Conservation (phyloP, 1,284 basidiomycete species). For the Stygiomarasmius scandens region DNA sequence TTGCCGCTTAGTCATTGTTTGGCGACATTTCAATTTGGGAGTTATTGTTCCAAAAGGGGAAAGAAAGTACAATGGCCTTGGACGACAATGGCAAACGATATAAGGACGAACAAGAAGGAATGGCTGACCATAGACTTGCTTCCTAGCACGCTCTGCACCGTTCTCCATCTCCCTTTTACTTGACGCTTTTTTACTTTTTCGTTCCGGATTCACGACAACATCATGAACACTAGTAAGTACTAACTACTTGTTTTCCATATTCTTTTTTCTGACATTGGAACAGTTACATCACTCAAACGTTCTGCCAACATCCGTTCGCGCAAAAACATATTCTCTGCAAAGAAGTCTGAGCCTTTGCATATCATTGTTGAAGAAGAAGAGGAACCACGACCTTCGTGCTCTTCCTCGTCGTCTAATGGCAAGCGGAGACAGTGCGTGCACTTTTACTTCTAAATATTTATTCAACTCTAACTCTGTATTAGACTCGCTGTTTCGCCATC, state of each 20-base stretch:
- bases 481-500: constrained; percentile 10
- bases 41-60: too few relatives aligned
- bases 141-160: too few relatives aligned
- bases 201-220: too few relatives aligned
- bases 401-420: constrained; percentile 23
- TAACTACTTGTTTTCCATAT: neutral
- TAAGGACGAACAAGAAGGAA: too few relatives aligned
- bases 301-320: constrained; percentile 30
- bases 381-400: constrained; percentile 23
- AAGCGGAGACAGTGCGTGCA: constrained; percentile 16
- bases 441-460: constrained; percentile 7
- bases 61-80: too few relatives aligned
- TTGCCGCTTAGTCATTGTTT: too few relatives aligned
- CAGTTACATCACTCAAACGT: constrained; percentile 26
- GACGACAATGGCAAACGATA: too few relatives aligned
- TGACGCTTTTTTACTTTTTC: too few relatives aligned
- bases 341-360: constrained; percentile 27
- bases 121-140: too few relatives aligned
- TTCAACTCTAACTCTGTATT: neutral
- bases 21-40: too few relatives aligned
- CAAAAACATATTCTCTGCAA: constrained; percentile 13
- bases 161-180: too few relatives aligned
- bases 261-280: constrained; percentile 28
- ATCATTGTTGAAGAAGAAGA: constrained; percentile 38
- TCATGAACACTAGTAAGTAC: neutral